Evolutionary conservation across 805 yeast genomes (phyloP).

Genomic region (Yamadazyma phyllophila): DNA sequence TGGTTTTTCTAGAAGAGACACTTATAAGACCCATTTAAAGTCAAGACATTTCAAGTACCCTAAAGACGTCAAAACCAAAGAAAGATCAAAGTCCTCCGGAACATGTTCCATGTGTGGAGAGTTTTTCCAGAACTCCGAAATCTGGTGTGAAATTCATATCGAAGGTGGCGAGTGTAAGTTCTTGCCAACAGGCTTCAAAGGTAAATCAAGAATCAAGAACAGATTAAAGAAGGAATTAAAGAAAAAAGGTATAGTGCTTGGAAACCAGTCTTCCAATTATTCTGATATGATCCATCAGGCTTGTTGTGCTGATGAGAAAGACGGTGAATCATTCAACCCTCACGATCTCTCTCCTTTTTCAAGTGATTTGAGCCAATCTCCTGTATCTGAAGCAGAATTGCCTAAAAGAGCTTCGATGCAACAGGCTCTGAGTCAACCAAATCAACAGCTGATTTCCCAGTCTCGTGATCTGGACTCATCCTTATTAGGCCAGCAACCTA

Average conservation of each 20-base stretch:
- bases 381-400: slow-evolving; percentile 2
- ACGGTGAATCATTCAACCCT: slow-evolving; percentile 10
- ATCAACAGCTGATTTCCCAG: not conserved
- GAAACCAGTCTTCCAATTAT: slow-evolving; percentile 12
- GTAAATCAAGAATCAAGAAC: slow-evolving; percentile 44
- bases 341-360: slow-evolving; percentile 5
- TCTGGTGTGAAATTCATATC: slow-evolving; percentile 53
- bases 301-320: slow-evolving; percentile 11
- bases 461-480: not conserved
- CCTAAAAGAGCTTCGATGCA: not conserved
- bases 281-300: slow-evolving; percentile 7
- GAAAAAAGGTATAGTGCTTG: slow-evolving; percentile 17
- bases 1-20: slow-evolving; percentile 58
- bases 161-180: slow-evolving; percentile 48
- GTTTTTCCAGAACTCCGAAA: slow-evolving; percentile 45
- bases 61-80: slow-evolving; percentile 49
- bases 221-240: slow-evolving; percentile 38
- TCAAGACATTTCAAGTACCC: slow-evolving; percentile 58
- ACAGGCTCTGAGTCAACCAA: not conserved
- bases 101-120: slow-evolving; percentile 56
- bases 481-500: not conserved
- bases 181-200: slow-evolving; percentile 44
- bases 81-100: slow-evolving; percentile 43
- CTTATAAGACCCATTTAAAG: slow-evolving; percentile 57
- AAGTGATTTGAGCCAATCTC: slow-evolving; percentile 8